phyloP scores from a whole-genome alignment of 2,329 filamentous ascomycete species.

The Teratosphaeria viscida region DNA sequence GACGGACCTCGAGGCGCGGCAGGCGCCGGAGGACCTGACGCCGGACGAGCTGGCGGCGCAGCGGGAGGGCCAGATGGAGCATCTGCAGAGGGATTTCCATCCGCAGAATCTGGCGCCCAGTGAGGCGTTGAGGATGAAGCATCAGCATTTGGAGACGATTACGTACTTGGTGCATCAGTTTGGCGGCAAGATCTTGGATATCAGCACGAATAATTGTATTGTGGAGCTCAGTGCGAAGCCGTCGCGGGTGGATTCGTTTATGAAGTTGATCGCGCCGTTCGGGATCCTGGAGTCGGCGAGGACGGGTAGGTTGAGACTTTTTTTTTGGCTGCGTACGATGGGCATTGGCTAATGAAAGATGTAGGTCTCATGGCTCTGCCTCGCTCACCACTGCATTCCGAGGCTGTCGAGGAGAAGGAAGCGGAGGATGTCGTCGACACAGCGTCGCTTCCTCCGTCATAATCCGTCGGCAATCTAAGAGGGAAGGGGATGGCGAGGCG shows the following conservation, averaged over 20 bases:
- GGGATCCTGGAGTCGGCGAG: slow-evolving; percentile 93
- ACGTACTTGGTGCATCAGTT: slow-evolving; percentile 97
- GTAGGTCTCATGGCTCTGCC: slow-evolving; percentile 84
- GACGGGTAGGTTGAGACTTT: slow-evolving; percentile 48
- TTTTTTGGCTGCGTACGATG: not conserved
- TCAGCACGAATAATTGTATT: slow-evolving; percentile 97
- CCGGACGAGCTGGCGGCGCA: slow-evolving; percentile 16
- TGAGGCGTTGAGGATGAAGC: slow-evolving; percentile 89
- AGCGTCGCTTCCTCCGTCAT: slow-evolving; percentile 72
- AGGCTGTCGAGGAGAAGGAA: slow-evolving; percentile 70
- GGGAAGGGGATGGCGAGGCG: not conserved
- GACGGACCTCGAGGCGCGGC: slow-evolving; percentile 38
- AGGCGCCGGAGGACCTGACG: slow-evolving; percentile 11
- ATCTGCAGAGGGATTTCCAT: slow-evolving; percentile 63
- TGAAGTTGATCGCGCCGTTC: slow-evolving; percentile 89
- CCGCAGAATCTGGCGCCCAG: slow-evolving; percentile 75
- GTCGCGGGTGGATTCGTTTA: slow-evolving; percentile 86
- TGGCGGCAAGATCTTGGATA: slow-evolving; percentile 92
- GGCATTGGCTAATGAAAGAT: not conserved
- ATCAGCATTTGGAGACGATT: slow-evolving; percentile 92
- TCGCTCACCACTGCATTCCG: slow-evolving; percentile 71
- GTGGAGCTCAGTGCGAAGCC: slow-evolving; percentile 95
- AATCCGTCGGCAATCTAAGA: not conserved
- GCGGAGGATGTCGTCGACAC: slow-evolving; percentile 91
- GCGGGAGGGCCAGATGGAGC: slow-evolving; percentile 24